A percentile compares a stretch with the other conserved stretches of the same genome.
Conservation (phyloP, 2,329 filamentous ascomycete genomes). For the Venturia oleaginea region DNA sequence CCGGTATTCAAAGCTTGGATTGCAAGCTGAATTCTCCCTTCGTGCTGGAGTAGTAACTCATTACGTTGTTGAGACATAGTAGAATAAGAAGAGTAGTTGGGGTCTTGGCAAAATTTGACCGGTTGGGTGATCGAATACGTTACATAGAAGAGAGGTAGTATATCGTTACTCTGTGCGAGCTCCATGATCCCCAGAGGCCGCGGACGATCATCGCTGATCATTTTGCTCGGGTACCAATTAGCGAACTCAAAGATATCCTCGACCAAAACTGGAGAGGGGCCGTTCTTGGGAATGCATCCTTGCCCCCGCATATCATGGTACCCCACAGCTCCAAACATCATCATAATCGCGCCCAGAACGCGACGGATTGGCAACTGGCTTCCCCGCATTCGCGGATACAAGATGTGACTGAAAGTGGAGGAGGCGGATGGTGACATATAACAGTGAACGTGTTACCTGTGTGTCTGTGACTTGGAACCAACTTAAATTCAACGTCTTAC, state of each 20-base stretch:
- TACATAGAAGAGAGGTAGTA: too few relatives aligned
- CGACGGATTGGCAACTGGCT: neutral
- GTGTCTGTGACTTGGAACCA: neutral
- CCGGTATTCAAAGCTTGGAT: too few relatives aligned
- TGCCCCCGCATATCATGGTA: neutral
- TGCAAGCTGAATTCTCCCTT: too few relatives aligned
- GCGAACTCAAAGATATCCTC: too few relatives aligned
- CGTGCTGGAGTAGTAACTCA: too few relatives aligned
- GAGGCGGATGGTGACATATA: neutral
- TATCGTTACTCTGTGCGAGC: too few relatives aligned
- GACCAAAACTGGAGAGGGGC: neutral
- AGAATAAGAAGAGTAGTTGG: too few relatives aligned
- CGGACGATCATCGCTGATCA: neutral
- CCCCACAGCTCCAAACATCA: neutral
- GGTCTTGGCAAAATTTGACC: too few relatives aligned
- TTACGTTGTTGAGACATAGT: too few relatives aligned
- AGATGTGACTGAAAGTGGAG: neutral
- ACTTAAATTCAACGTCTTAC: neutral
- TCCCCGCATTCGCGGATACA: neutral
- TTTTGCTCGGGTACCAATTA: too few relatives aligned
- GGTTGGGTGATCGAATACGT: too few relatives aligned
- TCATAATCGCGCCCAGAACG: neutral
- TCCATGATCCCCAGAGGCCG: neutral
- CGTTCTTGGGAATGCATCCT: neutral
- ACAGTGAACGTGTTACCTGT: neutral